Base-by-base conservation (phyloP, 805 yeast genomes). In the Monosporozyma aerobia region DNA sequence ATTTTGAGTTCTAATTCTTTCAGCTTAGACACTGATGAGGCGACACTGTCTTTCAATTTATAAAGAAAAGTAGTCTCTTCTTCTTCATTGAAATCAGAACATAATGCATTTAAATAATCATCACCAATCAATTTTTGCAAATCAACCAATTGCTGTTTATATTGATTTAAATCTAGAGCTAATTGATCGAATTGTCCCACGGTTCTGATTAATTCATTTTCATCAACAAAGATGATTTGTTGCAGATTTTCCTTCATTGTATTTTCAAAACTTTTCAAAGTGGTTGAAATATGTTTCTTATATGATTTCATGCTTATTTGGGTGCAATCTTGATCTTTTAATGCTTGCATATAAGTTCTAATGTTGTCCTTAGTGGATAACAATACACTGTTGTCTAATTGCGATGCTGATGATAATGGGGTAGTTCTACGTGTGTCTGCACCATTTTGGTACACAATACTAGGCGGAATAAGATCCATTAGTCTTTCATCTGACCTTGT, bases 21-120 rank as follows among this genome's bases (percentile, higher is more conserved):
- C 23, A 74, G 51, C 39, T 64, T 61, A 1, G 51, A 51, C 3
- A 61, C 57, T 33, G 59, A 60, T 9, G 48, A 44, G 2, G 43
- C 39, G 3, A 65, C 56, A 2, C 54, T 44, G 1, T 43, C 25
- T 2, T 51, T 49, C 6, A 66, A 29, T 13, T 53, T 53, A 4
- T 46, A 54, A 13, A 58, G 54, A 44, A 70, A 65, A 6, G 74
- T 57, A 10, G 58, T 54, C 5, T 54, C 50, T 47, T 70, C 56
- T 14, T 63, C 58, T 0, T 53, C 53, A 10, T 61, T 52, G 39
- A 74, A 62, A 22, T 65, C 63, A 9, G 50, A 41, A 43, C 65
- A 63, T 22, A 73, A 51, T 2, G 56, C 48, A n/a, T 53, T 59
- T 14, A 73, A 51, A n/a, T 69, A 63, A 3, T 62, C 58, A 29